phyloP scores from a whole-genome alignment of 257 asterid species.

The Catharanthus roseus region DNA sequence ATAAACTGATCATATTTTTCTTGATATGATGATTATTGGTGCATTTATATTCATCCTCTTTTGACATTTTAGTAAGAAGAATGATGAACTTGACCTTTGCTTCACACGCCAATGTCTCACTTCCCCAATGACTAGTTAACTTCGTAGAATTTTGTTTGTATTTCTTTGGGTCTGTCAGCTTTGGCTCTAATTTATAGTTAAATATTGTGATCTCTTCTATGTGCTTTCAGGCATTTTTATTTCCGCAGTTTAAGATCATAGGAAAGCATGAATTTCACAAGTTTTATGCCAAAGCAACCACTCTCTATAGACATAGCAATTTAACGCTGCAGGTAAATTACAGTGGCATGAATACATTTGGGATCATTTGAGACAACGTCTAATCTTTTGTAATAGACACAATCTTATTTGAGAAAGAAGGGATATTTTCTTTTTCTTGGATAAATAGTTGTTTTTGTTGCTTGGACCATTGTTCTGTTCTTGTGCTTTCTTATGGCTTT shows the following conservation, averaged over 20 bases:
- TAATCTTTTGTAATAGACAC: slow-evolving; percentile 14
- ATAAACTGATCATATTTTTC: background rate
- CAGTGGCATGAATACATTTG: slow-evolving; percentile 4
- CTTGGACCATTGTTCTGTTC: background rate
- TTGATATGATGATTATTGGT: background rate
- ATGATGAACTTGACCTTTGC: background rate
- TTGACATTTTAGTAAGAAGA: background rate
- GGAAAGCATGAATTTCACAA: background rate
- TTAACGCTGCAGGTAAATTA: background rate
- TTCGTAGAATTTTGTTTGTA: background rate
- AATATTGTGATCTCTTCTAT: background rate
- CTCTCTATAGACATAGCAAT: slow-evolving; percentile 1
- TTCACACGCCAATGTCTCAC: background rate
- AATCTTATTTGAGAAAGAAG: slow-evolving; percentile 10
- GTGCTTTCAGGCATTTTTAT: background rate
- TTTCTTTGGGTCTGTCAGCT: background rate
- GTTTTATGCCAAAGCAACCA: background rate
- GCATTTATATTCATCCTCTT: background rate
- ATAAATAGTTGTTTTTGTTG: background rate
- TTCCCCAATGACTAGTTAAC: background rate
- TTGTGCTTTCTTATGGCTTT: slow-evolving; percentile 4
- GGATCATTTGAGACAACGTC: background rate
- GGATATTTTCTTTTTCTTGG: slow-evolving; percentile 16
- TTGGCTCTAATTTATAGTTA: background rate
- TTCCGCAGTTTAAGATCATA: slow-evolving; percentile 5